phyloP scores from a whole-genome alignment of 345 rosid genomes.

The Adansonia digitata region DNA sequence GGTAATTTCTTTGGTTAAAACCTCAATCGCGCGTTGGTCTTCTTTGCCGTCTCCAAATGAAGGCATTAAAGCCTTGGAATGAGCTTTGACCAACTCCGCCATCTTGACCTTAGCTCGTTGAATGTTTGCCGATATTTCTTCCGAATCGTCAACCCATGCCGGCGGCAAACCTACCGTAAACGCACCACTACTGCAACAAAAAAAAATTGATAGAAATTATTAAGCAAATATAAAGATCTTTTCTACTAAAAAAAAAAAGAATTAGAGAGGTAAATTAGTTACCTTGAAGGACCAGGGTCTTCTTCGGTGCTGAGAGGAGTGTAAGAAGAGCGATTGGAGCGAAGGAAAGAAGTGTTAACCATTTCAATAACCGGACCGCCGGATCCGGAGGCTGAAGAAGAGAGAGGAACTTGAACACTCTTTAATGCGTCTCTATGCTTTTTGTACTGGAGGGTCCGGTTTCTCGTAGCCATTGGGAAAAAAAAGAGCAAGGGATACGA shows the following conservation, averaged over 20 bases:
- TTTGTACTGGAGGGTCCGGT: constrained; percentile 29
- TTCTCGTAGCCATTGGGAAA: constrained; percentile 38
- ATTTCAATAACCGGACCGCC: constrained; percentile 48
- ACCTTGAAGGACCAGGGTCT: constrained; percentile 50
- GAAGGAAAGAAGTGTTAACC: constrained; percentile 40
- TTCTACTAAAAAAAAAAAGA: not conserved
- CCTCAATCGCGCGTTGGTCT: constrained; percentile 65
- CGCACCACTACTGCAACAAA: constrained; percentile 58
- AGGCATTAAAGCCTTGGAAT: constrained; percentile 87
- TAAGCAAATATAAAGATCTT: not conserved
- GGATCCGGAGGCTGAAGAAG: constrained; percentile 26
- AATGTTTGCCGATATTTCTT: constrained; percentile 66
- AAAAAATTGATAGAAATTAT: not conserved
- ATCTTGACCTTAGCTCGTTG: constrained; percentile 62
- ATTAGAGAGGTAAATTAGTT: not conserved
- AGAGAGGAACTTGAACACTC: constrained; percentile 41
- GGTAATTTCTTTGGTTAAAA: constrained; percentile 66
- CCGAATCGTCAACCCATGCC: constrained; percentile 83
- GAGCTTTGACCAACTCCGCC: constrained; percentile 71
- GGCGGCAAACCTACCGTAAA: constrained; percentile 78
- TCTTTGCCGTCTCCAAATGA: constrained; percentile 85
- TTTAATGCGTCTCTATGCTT: constrained; percentile 45
- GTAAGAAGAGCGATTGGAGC: constrained; percentile 31
- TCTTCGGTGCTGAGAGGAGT: constrained; percentile 43
- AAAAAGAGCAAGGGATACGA: not conserved